Base-by-base conservation (phyloP, 257 asterid species). In the Scutellaria baicalensis region DNA sequence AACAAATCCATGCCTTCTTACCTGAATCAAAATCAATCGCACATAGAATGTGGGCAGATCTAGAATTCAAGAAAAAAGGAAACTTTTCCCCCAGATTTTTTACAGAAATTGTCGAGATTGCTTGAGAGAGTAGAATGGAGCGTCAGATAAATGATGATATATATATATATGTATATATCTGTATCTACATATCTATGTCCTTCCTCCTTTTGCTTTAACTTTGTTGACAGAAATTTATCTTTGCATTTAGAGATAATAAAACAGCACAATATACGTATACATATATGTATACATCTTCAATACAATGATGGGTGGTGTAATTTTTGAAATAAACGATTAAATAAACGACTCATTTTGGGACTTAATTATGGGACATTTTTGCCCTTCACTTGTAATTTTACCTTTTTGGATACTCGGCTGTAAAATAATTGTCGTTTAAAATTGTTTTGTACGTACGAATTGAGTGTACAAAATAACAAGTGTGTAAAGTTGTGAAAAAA, bases 111-210 rank as follows among this genome's bases (percentile, higher is more conserved):
- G 73, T 40, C 23, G 74, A 72, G 84, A 78, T 81, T 81, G 89
- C 83, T 81, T 76, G 71, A 75, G 74, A 74, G 78, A 81, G 77
- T 69, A 82, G 79, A 71, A 81, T 72, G 80, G 84, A 76, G 86
- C 82, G 84, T 78, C 75, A 23, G 83, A 70, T 40, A 36, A 67
- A 75, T 69, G 80, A 80, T 80, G 76, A 31, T 70, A 18, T 33
- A 3, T 64, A 6, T 64, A 6, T 54, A 23, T 23, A 58, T 72
- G 18, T 69, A 17, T 12, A 16, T 44, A 51, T 76, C 13, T 74
- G 8, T 67, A 16, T 57, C 38, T 36, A 23, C 70, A 59, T 69
- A 47, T 45, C 62, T 23, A 13, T 69, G 54, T 71, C 50, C 21
- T 50, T 51, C 43, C 55, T 64, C 48, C 63, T 69, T 74, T 70